phyloP scores from a whole-genome alignment of 2,329 filamentous ascomycete genomes.

The Venturia aucupariae region DNA sequence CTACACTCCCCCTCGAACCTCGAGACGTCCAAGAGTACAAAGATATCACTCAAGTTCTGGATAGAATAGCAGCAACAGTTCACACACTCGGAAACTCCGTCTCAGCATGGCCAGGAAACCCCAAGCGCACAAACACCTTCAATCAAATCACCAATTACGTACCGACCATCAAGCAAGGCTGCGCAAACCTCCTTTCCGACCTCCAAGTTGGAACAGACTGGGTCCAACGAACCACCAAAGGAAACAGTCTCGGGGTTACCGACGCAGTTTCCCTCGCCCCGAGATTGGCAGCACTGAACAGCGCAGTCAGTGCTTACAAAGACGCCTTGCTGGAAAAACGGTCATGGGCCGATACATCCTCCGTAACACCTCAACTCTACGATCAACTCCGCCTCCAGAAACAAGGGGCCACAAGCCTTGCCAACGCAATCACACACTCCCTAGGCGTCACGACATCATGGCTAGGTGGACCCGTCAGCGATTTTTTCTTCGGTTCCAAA shows the following conservation, averaged over 20 bases:
- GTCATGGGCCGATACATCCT: background rate
- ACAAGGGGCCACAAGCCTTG: background rate
- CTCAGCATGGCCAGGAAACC: slow-evolving; percentile 2
- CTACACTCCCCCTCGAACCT: background rate
- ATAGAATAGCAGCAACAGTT: background rate
- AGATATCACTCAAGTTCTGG: background rate
- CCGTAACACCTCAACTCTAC: background rate
- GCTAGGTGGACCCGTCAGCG: background rate
- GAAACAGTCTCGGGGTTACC: background rate
- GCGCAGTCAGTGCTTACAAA: background rate
- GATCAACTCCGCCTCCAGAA: background rate
- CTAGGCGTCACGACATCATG: background rate
- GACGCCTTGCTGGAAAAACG: background rate
- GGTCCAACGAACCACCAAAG: background rate
- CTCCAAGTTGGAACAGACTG: slow-evolving; percentile 1
- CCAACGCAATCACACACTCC: background rate
- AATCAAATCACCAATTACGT: background rate
- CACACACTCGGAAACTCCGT: background rate
- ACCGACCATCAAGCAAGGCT: background rate
- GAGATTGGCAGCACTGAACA: background rate
- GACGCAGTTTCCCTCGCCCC: background rate
- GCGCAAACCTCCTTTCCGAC: background rate
- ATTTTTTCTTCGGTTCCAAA: slow-evolving; percentile 3
- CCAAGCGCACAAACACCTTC: background rate
- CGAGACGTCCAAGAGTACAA: background rate